phyloP scores from a whole-genome alignment of 306 rosid species.

The Mucuna pruriens region DNA sequence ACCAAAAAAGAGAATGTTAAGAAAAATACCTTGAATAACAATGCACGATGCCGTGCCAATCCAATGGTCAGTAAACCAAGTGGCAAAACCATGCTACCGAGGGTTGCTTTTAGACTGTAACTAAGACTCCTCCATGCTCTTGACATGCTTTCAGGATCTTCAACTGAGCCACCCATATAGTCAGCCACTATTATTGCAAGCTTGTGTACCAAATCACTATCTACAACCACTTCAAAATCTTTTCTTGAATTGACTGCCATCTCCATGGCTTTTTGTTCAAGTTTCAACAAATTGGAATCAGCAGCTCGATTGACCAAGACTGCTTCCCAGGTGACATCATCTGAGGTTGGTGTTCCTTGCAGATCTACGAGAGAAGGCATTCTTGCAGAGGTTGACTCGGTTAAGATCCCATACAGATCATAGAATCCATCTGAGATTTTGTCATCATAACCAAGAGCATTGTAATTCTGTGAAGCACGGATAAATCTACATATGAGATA shows the following conservation, averaged over 20 bases:
- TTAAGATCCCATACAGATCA: slow-evolving; percentile 86
- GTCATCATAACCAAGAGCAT: slow-evolving; percentile 95
- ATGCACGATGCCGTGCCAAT: slow-evolving; percentile 98
- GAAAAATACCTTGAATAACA: slow-evolving; percentile 84
- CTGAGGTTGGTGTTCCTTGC: slow-evolving; percentile 79
- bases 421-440: slow-evolving; percentile 97
- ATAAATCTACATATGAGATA: slow-evolving; percentile 97
- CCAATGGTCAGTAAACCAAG: slow-evolving; percentile 92
- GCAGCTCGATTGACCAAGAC: slow-evolving; percentile 81
- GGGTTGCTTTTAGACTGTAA: slow-evolving; percentile 77
- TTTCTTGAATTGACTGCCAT: slow-evolving; percentile 64
- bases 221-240: slow-evolving; percentile 59
- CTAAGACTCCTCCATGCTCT: slow-evolving; percentile 84
- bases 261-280: slow-evolving; percentile 75
- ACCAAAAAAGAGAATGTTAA: slow-evolving; percentile 17
- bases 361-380: slow-evolving; percentile 98
- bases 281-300: slow-evolving; percentile 88
- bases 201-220: slow-evolving; percentile 72
- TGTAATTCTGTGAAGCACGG: slow-evolving; percentile 99
- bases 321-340: slow-evolving; percentile 88
- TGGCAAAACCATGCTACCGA: slow-evolving; percentile 98
- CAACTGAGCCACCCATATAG: slow-evolving; percentile 96
- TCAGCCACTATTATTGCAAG: slow-evolving; percentile 86
- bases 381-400: slow-evolving; percentile 67
- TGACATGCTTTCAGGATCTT: slow-evolving; percentile 78